phyloP scores from a whole-genome alignment of 257 asterid genomes.

The Buddleja alternifolia region DNA sequence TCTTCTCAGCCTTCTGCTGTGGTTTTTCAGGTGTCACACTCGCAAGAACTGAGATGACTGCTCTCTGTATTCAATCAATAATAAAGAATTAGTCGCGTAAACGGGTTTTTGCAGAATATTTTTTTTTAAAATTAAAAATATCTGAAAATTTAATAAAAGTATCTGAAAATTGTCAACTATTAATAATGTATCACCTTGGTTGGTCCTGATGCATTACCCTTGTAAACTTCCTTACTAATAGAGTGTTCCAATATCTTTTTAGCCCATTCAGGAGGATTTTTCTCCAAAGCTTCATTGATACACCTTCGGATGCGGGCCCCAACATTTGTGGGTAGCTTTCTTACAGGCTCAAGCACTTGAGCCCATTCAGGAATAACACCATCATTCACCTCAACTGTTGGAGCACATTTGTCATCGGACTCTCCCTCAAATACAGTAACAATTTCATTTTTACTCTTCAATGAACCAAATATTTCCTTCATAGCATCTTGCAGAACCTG shows the following conservation, averaged over 20 bases:
- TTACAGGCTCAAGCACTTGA: conserved; percentile 85
- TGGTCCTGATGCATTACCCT: conserved; percentile 99
- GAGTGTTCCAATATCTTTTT: conserved; percentile 74
- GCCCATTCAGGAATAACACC: conserved; percentile 88
- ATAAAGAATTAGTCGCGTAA: conserved; percentile 16
- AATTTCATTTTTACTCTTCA: conserved; percentile 54
- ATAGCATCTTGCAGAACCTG: conserved; percentile 93
- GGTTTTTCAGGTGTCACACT: conserved; percentile 56
- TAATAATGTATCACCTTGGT: conserved; percentile 72
- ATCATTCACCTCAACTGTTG: conserved; percentile 45
- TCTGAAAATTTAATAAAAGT: too few relatives aligned
- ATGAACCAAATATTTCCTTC: conserved; percentile 73
- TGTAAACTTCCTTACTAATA: conserved; percentile 93
- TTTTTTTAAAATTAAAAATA: background rate
- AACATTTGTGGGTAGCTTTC: conserved; percentile 96
- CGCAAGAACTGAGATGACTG: conserved; percentile 76
- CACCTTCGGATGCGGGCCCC: conserved; percentile 91
- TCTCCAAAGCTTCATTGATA: conserved; percentile 76
- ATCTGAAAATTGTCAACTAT: conserved; percentile 16
- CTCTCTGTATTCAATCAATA: conserved; percentile 68
- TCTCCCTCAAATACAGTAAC: conserved; percentile 50
- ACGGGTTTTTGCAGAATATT: background rate
- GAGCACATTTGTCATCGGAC: conserved; percentile 51
- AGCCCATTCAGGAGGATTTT: conserved; percentile 93
- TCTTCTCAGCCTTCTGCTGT: conserved; percentile 67